These are phyloP conservation scores for Ganoderma resinaceum DNA, from an alignment of 1,284 basidiomycete genomes.

Conservation along the genomic window DNA sequence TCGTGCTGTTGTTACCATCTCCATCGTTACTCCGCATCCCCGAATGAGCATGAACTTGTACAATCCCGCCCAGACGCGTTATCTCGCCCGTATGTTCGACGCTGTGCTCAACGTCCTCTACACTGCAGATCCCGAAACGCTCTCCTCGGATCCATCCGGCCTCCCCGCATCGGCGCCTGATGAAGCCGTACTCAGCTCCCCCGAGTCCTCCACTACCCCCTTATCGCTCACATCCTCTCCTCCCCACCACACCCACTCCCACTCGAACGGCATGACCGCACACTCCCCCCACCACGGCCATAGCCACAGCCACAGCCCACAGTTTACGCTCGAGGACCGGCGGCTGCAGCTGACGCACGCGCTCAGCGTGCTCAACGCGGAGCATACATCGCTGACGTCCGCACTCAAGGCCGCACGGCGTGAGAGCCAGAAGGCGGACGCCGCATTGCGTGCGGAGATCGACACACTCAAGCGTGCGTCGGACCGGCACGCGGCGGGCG, in stretches of 20 bases:
- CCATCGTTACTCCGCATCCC: not conserved
- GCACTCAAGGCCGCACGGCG: conserved; percentile 73
- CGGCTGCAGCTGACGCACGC: conserved; percentile 65
- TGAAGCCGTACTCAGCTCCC: conserved; percentile 18
- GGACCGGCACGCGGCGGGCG: conserved; percentile 70
- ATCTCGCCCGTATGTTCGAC: conserved; percentile 7
- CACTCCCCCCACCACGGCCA: conserved; percentile 5
- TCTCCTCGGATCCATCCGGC: conserved; percentile 22
- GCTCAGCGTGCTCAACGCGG: conserved; percentile 59
- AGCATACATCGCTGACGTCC: conserved; percentile 64
- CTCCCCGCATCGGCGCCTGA: conserved; percentile 22
- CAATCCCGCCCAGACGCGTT: not conserved
- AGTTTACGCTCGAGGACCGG: conserved; percentile 61
- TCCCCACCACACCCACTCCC: conserved; percentile 15
- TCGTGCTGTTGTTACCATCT: not conserved
- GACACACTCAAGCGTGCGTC: conserved; percentile 75
- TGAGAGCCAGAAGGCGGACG: conserved; percentile 78
- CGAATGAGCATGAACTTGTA: conserved; percentile 4
- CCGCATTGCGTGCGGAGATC: conserved; percentile 76
- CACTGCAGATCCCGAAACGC: conserved; percentile 27
- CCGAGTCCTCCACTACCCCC: conserved; percentile 26
- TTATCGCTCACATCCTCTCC: conserved; percentile 17
- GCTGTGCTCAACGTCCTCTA: conserved; percentile 8
- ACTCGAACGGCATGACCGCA: conserved; percentile 15
- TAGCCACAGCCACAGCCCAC: not conserved